These are phyloP conservation scores for Ustilago bromivora DNA, from an alignment of 1,284 basidiomycete genomes.

Conservation along the genomic window DNA sequence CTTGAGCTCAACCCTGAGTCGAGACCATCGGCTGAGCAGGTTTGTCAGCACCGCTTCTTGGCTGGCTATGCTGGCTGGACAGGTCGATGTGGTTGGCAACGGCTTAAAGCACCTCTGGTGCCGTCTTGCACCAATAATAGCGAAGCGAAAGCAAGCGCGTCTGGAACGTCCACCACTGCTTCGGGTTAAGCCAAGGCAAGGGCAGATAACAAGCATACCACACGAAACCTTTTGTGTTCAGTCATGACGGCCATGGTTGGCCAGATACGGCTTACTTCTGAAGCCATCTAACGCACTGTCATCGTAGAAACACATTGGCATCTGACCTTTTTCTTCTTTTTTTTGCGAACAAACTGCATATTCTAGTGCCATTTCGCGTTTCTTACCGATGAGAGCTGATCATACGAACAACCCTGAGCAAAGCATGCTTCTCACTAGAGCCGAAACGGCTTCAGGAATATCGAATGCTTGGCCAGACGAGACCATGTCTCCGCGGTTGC, in stretches of 20 bases:
- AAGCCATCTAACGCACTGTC: neutral
- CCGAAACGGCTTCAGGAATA: neutral
- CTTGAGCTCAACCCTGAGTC: conserved; percentile 75
- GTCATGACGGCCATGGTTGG: too few species aligned
- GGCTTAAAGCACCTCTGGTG: conserved; percentile 30
- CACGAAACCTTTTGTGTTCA: neutral
- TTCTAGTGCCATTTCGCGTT: neutral
- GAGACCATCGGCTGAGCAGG: conserved; percentile 81
- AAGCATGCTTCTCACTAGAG: too few species aligned
- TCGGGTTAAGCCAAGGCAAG: neutral
- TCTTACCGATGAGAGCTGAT: neutral
- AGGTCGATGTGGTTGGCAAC: conserved; percentile 66
- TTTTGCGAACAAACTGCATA: neutral
- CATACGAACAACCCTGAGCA: neutral
- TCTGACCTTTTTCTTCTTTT: neutral
- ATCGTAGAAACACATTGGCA: neutral
- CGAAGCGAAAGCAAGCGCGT: conserved; percentile 18
- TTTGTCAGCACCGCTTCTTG: conserved; percentile 82
- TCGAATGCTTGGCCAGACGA: neutral
- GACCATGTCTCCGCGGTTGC: neutral
- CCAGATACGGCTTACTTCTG: too few species aligned
- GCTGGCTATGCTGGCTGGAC: conserved; percentile 74
- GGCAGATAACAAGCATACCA: neutral
- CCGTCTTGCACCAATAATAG: conserved; percentile 24
- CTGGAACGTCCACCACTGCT: neutral